phyloP scores from a whole-genome alignment of 75 land plant genomes.

The Sequoia sempervirens region DNA sequence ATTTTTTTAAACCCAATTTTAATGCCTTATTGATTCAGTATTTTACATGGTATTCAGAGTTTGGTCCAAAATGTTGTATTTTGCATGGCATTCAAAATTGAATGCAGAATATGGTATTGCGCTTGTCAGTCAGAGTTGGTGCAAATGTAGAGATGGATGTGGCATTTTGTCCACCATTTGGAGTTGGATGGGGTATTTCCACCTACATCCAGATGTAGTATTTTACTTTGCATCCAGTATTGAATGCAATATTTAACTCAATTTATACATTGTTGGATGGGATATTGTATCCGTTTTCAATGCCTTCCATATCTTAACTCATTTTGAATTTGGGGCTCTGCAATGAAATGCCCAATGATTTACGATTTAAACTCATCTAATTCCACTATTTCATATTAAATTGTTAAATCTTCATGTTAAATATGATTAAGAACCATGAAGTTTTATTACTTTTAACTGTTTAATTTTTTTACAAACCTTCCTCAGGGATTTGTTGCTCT shows the following conservation, averaged over 20 bases:
- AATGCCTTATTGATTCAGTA: too few relatives aligned
- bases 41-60: too few relatives aligned
- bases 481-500: too few relatives aligned
- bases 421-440: neutral
- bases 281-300: neutral
- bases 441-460: neutral
- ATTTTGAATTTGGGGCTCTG: neutral
- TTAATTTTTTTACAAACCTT: too few relatives aligned
- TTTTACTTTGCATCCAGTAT: neutral
- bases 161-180: neutral
- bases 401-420: neutral
- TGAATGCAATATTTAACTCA: neutral
- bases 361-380: neutral
- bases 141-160: neutral
- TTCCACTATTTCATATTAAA: neutral
- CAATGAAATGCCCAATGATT: neutral
- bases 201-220: neutral
- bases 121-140: too few relatives aligned
- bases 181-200: neutral
- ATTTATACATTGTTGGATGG: neutral
- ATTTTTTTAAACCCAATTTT: too few relatives aligned
- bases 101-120: too few relatives aligned
- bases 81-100: too few relatives aligned
- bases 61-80: too few relatives aligned
- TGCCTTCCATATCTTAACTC: neutral